A percentile compares a stretch with the other conserved stretches of the same genome.
phyloP scores from a whole-genome alignment of 2,329 filamentous ascomycete species.

The Gyromitra esculenta region DNA sequence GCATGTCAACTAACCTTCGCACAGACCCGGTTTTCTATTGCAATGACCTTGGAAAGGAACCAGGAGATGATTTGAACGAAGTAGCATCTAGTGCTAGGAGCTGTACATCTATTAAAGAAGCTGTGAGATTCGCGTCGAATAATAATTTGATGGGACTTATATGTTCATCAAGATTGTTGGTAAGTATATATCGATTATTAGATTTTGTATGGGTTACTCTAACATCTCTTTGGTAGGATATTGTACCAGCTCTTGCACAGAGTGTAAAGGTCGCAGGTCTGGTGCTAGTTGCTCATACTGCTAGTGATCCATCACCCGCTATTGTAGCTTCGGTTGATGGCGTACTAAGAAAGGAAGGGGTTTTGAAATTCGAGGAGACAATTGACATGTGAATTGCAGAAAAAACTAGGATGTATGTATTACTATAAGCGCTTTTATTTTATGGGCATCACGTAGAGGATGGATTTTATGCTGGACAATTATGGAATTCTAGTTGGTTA shows the following conservation, averaged over 20 bases:
- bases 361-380: constrained; percentile 90
- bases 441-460: constrained; percentile 1
- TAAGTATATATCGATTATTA: constrained; percentile 64
- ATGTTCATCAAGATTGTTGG: constrained; percentile 85
- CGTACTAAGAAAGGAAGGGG: constrained; percentile 82
- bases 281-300: constrained; percentile 84
- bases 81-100: constrained; percentile 44
- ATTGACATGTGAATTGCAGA: constrained; percentile 71
- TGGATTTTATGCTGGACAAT: constrained; percentile 1
- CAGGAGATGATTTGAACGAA: constrained; percentile 59
- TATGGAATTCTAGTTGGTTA: constrained; percentile 16
- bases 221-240: constrained; percentile 69
- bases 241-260: constrained; percentile 89
- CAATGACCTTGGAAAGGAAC: constrained; percentile 82
- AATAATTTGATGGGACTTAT: constrained; percentile 99
- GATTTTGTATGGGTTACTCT: constrained; percentile 3
- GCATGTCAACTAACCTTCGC: constrained; percentile 12
- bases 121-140: constrained; percentile 87
- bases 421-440: constrained; percentile 29
- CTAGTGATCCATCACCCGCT: constrained; percentile 64
- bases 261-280: constrained; percentile 94
- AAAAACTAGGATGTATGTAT: constrained; percentile 25
- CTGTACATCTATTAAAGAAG: constrained; percentile 84
- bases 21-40: constrained; percentile 90
- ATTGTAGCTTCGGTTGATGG: constrained; percentile 73